Evolutionary conservation across 139 green algal genomes (phyloP).

Genomic region (Trebouxia sp.): DNA sequence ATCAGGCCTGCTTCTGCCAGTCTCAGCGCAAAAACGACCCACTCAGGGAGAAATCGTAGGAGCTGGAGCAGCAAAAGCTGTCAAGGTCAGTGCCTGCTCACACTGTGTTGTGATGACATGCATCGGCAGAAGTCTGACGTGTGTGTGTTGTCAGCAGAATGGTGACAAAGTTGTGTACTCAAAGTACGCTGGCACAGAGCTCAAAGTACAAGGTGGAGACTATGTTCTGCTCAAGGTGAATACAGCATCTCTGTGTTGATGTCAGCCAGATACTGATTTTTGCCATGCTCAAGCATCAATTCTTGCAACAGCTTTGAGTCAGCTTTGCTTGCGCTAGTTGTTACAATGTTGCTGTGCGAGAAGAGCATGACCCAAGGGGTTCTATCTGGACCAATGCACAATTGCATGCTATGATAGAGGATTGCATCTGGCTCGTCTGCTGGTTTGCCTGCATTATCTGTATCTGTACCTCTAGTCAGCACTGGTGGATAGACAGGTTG

Average conservation of each 20-base stretch:
- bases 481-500: too few relatives aligned
- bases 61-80: slow-evolving; percentile 45
- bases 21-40: slow-evolving; percentile 78
- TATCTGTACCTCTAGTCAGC: too few relatives aligned
- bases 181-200: slow-evolving; percentile 94
- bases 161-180: slow-evolving; percentile 94
- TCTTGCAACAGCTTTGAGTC: not conserved
- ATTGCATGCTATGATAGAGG: too few relatives aligned
- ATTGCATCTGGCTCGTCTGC: not conserved
- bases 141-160: slow-evolving; percentile 38
- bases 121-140: not conserved
- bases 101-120: not conserved
- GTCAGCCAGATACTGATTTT: not conserved
- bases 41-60: slow-evolving; percentile 68
- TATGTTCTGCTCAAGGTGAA: slow-evolving; percentile 91
- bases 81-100: slow-evolving; percentile 43
- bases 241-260: not conserved
- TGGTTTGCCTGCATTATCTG: not conserved
- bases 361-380: not conserved
- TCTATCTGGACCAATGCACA: too few relatives aligned
- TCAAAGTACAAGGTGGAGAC: slow-evolving; percentile 73
- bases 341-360: not conserved
- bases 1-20: slow-evolving; percentile 91
- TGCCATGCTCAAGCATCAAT: not conserved
- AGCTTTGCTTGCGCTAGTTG: not conserved